Conservation (phyloP, 495 filamentous ascomycete genomes). For the Trichocladium uniseriatum region DNA sequence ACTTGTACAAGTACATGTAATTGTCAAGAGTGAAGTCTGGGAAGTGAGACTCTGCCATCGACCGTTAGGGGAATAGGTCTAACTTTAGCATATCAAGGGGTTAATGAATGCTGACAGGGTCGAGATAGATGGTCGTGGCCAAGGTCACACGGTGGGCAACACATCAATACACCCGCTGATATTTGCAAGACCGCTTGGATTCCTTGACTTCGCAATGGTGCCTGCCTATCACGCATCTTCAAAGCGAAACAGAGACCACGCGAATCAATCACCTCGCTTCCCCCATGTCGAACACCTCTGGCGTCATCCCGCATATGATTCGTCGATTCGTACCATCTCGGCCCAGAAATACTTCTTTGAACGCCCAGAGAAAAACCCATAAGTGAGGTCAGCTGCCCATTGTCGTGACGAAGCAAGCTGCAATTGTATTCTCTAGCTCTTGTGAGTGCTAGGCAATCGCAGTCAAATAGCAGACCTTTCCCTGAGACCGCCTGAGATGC, state of each 20-base stretch:
- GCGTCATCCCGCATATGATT: not conserved
- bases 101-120: too few relatives aligned
- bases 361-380: conserved; percentile 1
- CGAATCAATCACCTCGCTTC: not conserved
- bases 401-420: conserved; percentile 22
- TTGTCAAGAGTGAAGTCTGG: too few relatives aligned
- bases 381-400: conserved; percentile 2
- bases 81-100: too few relatives aligned
- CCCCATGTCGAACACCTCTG: not conserved
- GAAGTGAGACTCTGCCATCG: too few relatives aligned
- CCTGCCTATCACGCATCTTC: too few relatives aligned
- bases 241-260: too few relatives aligned
- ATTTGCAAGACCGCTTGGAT: not conserved
- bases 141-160: too few relatives aligned
- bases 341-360: not conserved
- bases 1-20: too few relatives aligned
- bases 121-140: too few relatives aligned
- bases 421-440: conserved; percentile 24
- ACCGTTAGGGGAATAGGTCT: too few relatives aligned
- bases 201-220: not conserved
- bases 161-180: not conserved
- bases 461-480: conserved; percentile 27
- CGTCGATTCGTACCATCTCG: not conserved
- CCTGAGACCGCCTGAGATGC: conserved; percentile 27
- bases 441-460: conserved; percentile 22